phyloP scores from a whole-genome alignment of 2,329 filamentous ascomycete species.

The Sporothrix mexicana region DNA sequence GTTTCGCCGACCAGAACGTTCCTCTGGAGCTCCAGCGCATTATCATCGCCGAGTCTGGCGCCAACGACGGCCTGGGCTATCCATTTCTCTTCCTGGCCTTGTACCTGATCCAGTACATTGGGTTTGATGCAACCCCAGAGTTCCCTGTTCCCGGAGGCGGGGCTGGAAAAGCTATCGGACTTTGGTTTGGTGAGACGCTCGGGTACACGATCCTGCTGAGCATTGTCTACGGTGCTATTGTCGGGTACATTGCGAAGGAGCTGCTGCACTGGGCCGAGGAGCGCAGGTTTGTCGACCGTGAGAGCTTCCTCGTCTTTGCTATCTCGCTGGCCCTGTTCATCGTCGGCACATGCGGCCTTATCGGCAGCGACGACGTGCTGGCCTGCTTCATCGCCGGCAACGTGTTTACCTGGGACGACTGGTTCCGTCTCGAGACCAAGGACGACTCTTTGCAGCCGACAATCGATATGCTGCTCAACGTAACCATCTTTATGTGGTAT shows the following conservation, averaged over 20 bases:
- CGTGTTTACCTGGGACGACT: slow-evolving; percentile 89
- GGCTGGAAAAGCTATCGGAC: slow-evolving; percentile 68
- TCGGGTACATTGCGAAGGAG: slow-evolving; percentile 83
- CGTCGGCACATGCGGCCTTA: slow-evolving; percentile 82
- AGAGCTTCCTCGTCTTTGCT: slow-evolving; percentile 87
- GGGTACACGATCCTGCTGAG: slow-evolving; percentile 82
- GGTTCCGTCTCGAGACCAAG: slow-evolving; percentile 86
- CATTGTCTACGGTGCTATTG: slow-evolving; percentile 73
- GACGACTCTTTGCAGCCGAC: slow-evolving; percentile 94
- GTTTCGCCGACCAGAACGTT: slow-evolving; percentile 87
- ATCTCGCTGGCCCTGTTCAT: slow-evolving; percentile 87
- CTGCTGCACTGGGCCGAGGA: slow-evolving; percentile 84
- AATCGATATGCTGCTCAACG: slow-evolving; percentile 92
- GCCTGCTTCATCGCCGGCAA: slow-evolving; percentile 94
- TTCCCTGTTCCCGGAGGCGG: slow-evolving; percentile 57
- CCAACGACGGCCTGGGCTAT: slow-evolving; percentile 88
- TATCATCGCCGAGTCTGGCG: slow-evolving; percentile 81
- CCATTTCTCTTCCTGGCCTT: slow-evolving; percentile 86
- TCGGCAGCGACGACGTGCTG: slow-evolving; percentile 87
- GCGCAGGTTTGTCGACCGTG: slow-evolving; percentile 79
- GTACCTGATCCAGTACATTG: slow-evolving; percentile 79
- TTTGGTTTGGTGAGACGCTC: slow-evolving; percentile 89
- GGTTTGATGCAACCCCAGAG: slow-evolving; percentile 61
- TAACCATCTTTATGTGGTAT: slow-evolving; percentile 88
- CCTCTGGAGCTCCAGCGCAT: slow-evolving; percentile 81